These are phyloP conservation scores for Trichosanthes truncata DNA, from an alignment of 306 rosid species.

Conservation along the genomic window DNA sequence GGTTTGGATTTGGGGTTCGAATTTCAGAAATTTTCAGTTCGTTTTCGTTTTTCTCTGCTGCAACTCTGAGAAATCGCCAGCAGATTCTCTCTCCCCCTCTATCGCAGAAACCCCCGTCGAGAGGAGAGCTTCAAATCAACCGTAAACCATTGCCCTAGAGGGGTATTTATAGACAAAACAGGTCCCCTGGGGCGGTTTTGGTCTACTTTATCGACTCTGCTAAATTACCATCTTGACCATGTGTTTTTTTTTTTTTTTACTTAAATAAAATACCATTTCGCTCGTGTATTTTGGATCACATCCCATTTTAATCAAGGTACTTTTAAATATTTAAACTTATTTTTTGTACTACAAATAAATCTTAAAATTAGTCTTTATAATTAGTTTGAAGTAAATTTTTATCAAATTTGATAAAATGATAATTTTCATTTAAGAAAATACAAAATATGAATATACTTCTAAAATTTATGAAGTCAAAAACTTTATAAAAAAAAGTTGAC, in stretches of 20 bases:
- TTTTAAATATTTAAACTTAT: no score
- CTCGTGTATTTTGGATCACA: neutral
- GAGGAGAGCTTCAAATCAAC: neutral
- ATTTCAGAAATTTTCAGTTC: neutral
- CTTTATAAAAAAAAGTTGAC: no score
- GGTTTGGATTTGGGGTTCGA: neutral
- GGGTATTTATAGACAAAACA: constrained; percentile 47
- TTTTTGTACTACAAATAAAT: no score
- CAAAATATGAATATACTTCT: no score
- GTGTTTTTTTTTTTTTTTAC: neutral
- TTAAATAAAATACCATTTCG: neutral
- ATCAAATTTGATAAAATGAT: no score
- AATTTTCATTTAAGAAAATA: no score
- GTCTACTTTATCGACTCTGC: neutral
- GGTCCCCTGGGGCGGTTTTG: neutral
- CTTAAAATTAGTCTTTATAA: no score
- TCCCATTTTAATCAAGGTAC: no score
- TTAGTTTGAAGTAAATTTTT: no score
- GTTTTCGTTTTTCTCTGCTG: neutral
- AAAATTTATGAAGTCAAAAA: no score
- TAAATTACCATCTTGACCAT: neutral
- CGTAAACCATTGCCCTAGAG: rapidly evolving
- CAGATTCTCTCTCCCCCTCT: neutral
- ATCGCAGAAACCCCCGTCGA: constrained; percentile 16
- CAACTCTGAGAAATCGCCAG: constrained; percentile 15